These are phyloP conservation scores for Plasmodium inui DNA, from an alignment of 169 alveolate genomes.

Conservation along the genomic window DNA sequence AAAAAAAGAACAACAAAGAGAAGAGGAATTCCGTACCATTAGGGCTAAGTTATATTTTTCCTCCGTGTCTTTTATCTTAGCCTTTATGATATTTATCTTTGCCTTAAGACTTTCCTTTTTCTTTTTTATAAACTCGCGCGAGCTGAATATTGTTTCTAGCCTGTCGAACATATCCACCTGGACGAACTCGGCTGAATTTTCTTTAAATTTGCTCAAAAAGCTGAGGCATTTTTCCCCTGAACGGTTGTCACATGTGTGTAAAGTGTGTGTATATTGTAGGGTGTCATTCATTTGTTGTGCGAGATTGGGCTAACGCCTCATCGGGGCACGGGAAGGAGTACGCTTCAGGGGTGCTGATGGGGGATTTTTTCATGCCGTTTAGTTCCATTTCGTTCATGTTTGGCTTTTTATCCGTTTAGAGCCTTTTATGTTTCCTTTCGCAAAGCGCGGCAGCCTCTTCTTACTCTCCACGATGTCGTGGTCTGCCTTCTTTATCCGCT, in stretches of 20 bases:
- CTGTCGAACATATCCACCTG: slow-evolving; percentile 72
- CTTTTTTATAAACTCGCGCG: slow-evolving; percentile 59
- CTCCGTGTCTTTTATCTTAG: slow-evolving; percentile 40
- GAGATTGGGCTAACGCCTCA: neutral
- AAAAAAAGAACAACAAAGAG: neutral
- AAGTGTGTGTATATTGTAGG: neutral
- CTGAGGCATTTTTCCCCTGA: slow-evolving; percentile 63
- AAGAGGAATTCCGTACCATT: slow-evolving; percentile 10
- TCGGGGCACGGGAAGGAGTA: neutral
- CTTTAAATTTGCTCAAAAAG: slow-evolving; percentile 54
- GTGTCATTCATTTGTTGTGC: neutral
- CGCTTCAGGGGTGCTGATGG: neutral
- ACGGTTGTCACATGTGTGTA: neutral
- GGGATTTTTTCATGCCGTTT: neutral
- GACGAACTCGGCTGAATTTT: slow-evolving; percentile 53
- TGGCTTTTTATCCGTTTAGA: neutral
- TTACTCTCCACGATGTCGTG: slow-evolving; percentile 55
- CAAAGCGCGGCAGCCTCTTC: neutral
- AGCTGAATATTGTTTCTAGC: slow-evolving; percentile 67
- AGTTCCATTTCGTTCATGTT: neutral
- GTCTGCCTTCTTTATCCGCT: slow-evolving; percentile 54
- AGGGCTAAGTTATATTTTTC: slow-evolving; percentile 38
- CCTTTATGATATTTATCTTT: slow-evolving; percentile 64
- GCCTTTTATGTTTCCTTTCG: neutral
- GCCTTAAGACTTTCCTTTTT: slow-evolving; percentile 47